A percentile compares a stretch with the other conserved stretches of the same genome.
Conservation (phyloP, 768 basidiomycete genomes). For the Russula virescens region DNA sequence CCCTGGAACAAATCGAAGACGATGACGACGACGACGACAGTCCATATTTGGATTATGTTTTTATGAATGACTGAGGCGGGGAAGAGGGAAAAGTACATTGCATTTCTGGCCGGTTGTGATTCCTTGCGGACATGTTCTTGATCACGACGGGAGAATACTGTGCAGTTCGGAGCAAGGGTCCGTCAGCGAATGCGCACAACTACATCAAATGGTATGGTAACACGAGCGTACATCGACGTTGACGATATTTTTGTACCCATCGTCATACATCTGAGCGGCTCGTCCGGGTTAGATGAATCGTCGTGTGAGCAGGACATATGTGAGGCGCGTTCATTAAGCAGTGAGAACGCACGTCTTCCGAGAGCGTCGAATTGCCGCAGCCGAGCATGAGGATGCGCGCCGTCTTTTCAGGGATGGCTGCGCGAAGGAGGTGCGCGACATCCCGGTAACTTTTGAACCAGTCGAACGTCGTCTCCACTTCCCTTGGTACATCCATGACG, state of each 20-base stretch:
- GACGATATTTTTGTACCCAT: conserved; percentile 74
- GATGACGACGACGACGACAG: background rate
- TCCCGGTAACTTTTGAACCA: conserved; percentile 77
- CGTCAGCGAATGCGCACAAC: background rate
- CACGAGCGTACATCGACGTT: conserved; percentile 62
- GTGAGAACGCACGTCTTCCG: conserved; percentile 52
- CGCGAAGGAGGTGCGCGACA: conserved; percentile 40
- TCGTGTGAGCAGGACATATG: no score
- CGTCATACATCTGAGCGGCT: conserved; percentile 68
- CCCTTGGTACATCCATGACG: conserved; percentile 37
- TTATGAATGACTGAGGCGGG: background rate
- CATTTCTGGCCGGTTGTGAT: conserved; percentile 59
- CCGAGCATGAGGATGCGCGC: conserved; percentile 73
- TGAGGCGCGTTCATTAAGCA: background rate
- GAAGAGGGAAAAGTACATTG: conserved; percentile 45
- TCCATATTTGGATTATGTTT: background rate
- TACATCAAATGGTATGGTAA: background rate
- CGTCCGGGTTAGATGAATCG: no score
- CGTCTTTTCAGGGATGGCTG: conserved; percentile 54
- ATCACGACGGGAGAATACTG: conserved; percentile 76
- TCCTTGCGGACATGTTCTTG: conserved; percentile 60
- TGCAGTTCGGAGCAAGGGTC: no score
- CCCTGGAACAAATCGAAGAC: conserved; percentile 42
- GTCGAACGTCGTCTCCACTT: conserved; percentile 57
- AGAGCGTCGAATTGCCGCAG: conserved; percentile 78